Evolutionary conservation across 2,329 filamentous ascomycete species (phyloP).

Genomic region (Chaetothyriales sp.): DNA sequence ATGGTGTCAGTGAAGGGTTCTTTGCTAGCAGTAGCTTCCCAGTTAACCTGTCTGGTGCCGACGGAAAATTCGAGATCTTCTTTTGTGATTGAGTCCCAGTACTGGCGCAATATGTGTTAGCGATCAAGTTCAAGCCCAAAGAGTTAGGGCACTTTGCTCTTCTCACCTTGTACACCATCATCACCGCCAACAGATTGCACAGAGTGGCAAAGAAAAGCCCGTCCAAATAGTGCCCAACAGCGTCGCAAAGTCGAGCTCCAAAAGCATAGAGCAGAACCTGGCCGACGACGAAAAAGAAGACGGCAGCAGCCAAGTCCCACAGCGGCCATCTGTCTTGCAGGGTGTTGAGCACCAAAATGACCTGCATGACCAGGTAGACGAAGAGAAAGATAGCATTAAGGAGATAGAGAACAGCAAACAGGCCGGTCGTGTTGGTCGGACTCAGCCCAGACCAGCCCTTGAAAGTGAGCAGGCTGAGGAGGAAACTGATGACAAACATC

Average conservation of each 20-base stretch:
- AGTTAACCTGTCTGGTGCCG: conserved; percentile 86
- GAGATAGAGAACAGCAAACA: conserved; percentile 86
- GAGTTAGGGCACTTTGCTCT: conserved; percentile 13
- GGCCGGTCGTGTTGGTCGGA: conserved; percentile 69
- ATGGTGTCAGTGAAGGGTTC: conserved; percentile 57
- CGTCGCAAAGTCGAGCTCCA: conserved; percentile 67
- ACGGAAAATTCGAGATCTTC: conserved; percentile 98
- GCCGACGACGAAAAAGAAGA: conserved; percentile 80
- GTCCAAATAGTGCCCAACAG: conserved; percentile 81
- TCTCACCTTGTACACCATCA: conserved; percentile 97
- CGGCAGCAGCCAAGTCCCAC: conserved; percentile 76
- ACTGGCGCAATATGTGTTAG: conserved; percentile 41
- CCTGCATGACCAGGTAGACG: conserved; percentile 74
- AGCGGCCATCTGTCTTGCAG: conserved; percentile 91
- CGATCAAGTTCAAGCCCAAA: background rate
- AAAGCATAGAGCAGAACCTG: conserved; percentile 89
- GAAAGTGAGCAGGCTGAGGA: conserved; percentile 82
- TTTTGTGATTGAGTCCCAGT: conserved; percentile 97
- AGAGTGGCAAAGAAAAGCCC: conserved; percentile 87
- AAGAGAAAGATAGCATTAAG: conserved; percentile 76
- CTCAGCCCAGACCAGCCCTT: conserved; percentile 75
- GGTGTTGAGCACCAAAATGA: conserved; percentile 75
- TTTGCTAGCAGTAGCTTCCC: conserved; percentile 62
- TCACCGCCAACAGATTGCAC: conserved; percentile 84
- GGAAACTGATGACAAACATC: conserved; percentile 75